These are phyloP conservation scores for Curvularia hawaiiensis DNA, from an alignment of 2,329 filamentous ascomycete species.

Conservation along the genomic window DNA sequence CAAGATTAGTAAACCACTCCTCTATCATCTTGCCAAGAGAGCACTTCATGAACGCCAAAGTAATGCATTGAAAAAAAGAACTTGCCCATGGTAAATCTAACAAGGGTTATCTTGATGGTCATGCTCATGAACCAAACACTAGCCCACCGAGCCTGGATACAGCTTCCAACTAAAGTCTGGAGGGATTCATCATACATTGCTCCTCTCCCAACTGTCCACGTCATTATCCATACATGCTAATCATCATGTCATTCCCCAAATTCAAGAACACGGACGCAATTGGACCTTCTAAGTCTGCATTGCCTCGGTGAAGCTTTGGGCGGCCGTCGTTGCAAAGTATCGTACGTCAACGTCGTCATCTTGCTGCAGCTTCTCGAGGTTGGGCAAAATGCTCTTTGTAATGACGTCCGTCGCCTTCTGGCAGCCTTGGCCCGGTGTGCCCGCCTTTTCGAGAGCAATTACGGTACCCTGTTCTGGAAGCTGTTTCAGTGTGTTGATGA, in stretches of 20 bases:
- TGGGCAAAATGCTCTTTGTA: conserved; percentile 83
- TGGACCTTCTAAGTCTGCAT: conserved; percentile 46
- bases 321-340: conserved; percentile 94
- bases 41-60: conserved; percentile 10
- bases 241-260: conserved; percentile 13
- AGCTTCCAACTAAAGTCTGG: conserved; percentile 11
- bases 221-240: conserved; percentile 40
- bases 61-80: conserved; percentile 15
- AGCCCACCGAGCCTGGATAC: conserved; percentile 15
- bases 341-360: conserved; percentile 98
- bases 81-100: conserved; percentile 29
- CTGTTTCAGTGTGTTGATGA: conserved; percentile 90
- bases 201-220: conserved; percentile 25
- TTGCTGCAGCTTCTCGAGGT: conserved; percentile 92
- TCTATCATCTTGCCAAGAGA: background rate
- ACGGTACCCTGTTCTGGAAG: conserved; percentile 89
- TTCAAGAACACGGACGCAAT: conserved; percentile 10
- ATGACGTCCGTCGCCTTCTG: conserved; percentile 79
- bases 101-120: conserved; percentile 36
- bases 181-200: conserved; percentile 22
- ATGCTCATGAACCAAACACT: conserved; percentile 34
- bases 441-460: conserved; percentile 81
- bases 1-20: background rate
- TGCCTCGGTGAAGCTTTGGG: conserved; percentile 56
- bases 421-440: conserved; percentile 63